Evolutionary conservation across 2,329 filamentous ascomycete genomes (phyloP).

Genomic region (Fusarium coicis): DNA sequence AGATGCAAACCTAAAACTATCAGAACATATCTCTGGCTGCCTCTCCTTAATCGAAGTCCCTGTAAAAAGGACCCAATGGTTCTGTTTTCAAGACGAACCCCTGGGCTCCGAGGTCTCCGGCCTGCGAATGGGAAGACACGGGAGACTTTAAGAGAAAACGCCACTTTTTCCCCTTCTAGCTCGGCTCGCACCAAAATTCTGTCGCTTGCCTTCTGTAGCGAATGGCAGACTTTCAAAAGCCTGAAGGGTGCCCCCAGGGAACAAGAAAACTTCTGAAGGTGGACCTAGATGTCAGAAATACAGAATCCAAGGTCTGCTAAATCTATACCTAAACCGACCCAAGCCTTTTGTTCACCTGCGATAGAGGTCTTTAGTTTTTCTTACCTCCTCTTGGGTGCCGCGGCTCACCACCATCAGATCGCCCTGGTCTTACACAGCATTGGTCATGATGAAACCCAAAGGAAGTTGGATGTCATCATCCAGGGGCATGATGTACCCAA

Average conservation of each 20-base stretch:
- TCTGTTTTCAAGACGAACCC: constrained; percentile 14
- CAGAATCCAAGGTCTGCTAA: not conserved
- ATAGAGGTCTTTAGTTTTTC: not conserved
- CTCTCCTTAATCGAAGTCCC: constrained; percentile 21
- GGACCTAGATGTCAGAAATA: not conserved
- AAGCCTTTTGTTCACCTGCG: fast-evolving
- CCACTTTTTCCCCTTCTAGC: constrained; percentile 22
- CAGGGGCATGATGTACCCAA: constrained; percentile 31
- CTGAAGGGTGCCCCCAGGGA: not conserved
- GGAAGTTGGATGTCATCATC: constrained; percentile 36
- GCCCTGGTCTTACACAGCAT: constrained; percentile 7
- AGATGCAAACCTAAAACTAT: not conserved
- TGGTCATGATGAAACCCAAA: constrained; percentile 23
- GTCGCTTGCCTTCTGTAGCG: not conserved
- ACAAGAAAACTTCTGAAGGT: not conserved
- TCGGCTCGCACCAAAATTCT: constrained; percentile 24
- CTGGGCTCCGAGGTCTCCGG: constrained; percentile 43
- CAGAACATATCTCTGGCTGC: constrained; percentile 15
- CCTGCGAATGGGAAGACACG: constrained; percentile 44
- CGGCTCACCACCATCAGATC: constrained; percentile 29
- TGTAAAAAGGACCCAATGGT: constrained; percentile 14
- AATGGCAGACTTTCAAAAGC: not conserved
- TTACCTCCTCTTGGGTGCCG: not conserved
- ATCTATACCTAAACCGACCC: not conserved
- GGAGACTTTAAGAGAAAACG: constrained; percentile 22